Base-by-base conservation (phyloP, 495 filamentous ascomycete genomes). In the Penicillium malachiteum region DNA sequence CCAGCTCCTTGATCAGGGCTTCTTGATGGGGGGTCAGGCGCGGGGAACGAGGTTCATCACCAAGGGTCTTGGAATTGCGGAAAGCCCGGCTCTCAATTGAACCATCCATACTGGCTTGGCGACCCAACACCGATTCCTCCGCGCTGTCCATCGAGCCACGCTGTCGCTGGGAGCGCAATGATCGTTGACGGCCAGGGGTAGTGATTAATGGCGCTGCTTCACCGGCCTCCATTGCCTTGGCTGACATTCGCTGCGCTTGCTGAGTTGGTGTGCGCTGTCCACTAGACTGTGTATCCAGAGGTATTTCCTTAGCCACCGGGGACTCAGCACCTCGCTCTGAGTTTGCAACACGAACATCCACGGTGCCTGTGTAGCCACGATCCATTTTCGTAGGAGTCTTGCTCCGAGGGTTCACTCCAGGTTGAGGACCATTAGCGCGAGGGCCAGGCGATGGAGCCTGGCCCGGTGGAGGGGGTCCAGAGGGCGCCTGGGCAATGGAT, bases 381-480 rank as follows among this genome's bases (percentile, higher is more conserved):
- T 67, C 76, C 57, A 66, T 75, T 62, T 76, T 83, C 7, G 84
- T 82, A 1, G 48, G 48, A n/a, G 84, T 86, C 59, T 82, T 86
- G 64, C 79, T 85, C 59, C 83, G 70, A 17, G 79, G 70, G 16
- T 76, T 77, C 55, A 61, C 52, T 42, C 43, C 55, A 34, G 65
- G 55, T 21, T 69, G 72, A 10, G 79, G 68, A 7, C 67, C 64
- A 17, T 70, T 72, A 21, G 75, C 59, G 47, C 86, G 77, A 30
- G 90, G 90, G 26, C 85, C 84, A 14, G 92, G 91, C 26, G 86
- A 86, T 0, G 92, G 92, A 14, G 92, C 85, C 71, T 95, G 91
- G 35, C 91, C 89, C 37, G 87, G 87, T 17, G 92, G 93, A 38
- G 92, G 90, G 42, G 93, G 92, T 12, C 92, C 92, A 38, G 88